These are phyloP conservation scores for Bolboschoenus planiculmis DNA, from an alignment of 176 grass and related monocot species.

Conservation along the genomic window DNA sequence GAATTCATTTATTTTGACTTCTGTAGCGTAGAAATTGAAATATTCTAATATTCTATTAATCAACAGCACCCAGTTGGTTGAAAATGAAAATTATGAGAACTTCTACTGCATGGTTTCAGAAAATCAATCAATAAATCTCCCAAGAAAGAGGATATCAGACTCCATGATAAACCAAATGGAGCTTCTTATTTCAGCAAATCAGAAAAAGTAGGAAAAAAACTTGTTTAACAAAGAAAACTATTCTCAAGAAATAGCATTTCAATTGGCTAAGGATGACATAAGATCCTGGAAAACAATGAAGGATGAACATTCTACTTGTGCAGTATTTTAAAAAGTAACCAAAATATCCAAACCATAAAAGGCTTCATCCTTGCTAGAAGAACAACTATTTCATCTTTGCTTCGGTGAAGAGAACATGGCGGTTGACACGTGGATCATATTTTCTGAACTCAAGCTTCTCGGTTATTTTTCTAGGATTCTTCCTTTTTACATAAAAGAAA, in stretches of 20 bases:
- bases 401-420: conserved; percentile 64
- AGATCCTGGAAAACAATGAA: neutral
- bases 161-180: neutral
- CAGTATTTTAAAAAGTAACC: neutral
- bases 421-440: conserved; percentile 58
- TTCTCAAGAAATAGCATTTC: neutral
- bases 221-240: neutral
- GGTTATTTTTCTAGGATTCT: conserved; percentile 47
- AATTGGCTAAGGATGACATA: neutral
- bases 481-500: conserved; percentile 65
- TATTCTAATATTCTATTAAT: neutral
- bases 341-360: neutral
- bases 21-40: neutral
- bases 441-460: conserved; percentile 65
- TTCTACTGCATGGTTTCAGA: neutral
- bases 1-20: neutral
- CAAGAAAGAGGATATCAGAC: neutral
- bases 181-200: conserved; percentile 4
- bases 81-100: neutral
- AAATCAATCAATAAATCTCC: neutral
- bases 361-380: neutral
- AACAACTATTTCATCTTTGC: conserved; percentile 57
- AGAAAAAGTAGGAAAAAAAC: neutral
- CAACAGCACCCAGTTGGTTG: neutral
- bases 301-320: neutral